Conservation (phyloP, 805 yeast genomes). For the Candida taoyuanica region DNA sequence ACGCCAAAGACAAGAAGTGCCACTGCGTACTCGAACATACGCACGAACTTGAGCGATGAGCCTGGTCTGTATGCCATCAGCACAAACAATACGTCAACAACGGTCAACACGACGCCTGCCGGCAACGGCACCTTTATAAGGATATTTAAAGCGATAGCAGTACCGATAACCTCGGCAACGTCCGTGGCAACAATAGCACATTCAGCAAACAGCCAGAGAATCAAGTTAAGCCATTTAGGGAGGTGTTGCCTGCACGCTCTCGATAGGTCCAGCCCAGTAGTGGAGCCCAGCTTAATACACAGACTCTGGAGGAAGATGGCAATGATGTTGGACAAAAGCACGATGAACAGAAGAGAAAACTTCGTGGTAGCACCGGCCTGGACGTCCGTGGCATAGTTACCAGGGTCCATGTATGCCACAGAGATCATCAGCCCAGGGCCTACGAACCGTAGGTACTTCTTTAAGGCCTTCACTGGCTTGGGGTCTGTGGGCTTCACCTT, state of each 20-base stretch:
- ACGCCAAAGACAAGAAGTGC: constrained; percentile 74
- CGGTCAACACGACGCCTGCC: constrained; percentile 79
- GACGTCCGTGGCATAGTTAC: constrained; percentile 92
- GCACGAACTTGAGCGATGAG: constrained; percentile 71
- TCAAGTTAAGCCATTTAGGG: constrained; percentile 53
- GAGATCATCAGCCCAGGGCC: constrained; percentile 96
- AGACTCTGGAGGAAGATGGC: constrained; percentile 84
- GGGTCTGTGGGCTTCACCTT: constrained; percentile 18
- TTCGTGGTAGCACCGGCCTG: constrained; percentile 88
- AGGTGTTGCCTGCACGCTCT: constrained; percentile 76
- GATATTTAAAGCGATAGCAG: constrained; percentile 88
- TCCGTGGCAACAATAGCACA: constrained; percentile 93
- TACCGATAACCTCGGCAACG: constrained; percentile 94
- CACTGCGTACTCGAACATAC: constrained; percentile 80
- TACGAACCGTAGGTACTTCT: constrained; percentile 59
- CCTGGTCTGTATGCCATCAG: constrained; percentile 82
- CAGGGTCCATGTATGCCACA: constrained; percentile 97
- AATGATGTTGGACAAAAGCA: constrained; percentile 73
- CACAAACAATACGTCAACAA: constrained; percentile 80
- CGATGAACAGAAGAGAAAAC: constrained; percentile 72
- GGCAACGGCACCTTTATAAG: constrained; percentile 74
- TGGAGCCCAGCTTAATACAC: constrained; percentile 86
- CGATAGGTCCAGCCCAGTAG: constrained; percentile 90
- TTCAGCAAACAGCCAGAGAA: constrained; percentile 76
- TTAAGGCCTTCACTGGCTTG: constrained; percentile 25